Conservation (phyloP, 208 protist genomes). For the Borovskyia barvae region DNA sequence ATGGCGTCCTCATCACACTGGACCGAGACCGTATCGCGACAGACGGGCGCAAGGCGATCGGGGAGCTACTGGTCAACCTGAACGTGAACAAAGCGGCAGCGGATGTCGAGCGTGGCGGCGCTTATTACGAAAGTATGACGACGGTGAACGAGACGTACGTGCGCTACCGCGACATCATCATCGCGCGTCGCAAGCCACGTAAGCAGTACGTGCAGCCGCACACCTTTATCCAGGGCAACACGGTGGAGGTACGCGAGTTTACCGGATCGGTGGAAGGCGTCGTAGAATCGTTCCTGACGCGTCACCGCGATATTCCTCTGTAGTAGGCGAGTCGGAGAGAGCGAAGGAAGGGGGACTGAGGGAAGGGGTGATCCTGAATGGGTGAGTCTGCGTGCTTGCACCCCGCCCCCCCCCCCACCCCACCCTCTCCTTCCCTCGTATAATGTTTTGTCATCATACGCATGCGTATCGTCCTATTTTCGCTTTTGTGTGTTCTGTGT, state of each 20-base stretch:
- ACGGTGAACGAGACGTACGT: constrained; percentile 58
- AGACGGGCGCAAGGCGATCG: constrained; percentile 71
- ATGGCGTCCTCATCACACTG: constrained; percentile 64
- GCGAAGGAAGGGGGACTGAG: not conserved
- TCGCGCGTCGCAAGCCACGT: constrained; percentile 82
- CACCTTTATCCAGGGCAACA: constrained; percentile 45
- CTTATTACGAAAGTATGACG: constrained; percentile 70
- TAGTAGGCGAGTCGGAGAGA: constrained; percentile 29
- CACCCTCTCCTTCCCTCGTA: no score
- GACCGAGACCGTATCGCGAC: constrained; percentile 78
- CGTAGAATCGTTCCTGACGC: constrained; percentile 48
- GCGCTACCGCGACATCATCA: constrained; percentile 67
- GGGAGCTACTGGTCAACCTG: constrained; percentile 64
- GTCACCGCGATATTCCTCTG: constrained; percentile 56
- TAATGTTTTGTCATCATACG: no score
- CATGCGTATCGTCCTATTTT: no score
- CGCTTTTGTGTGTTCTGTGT: no score
- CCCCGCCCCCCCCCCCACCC: no score
- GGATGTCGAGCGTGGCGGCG: constrained; percentile 43
- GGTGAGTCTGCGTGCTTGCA: no score
- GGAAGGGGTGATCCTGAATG: no score
- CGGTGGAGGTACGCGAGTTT: constrained; percentile 57
- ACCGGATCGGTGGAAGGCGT: constrained; percentile 48
- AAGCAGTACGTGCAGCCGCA: constrained; percentile 87
- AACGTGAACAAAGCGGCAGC: constrained; percentile 84